Evolutionary conservation across 2,329 filamentous ascomycete species (phyloP).

Genomic region (Colletotrichum siamense): DNA sequence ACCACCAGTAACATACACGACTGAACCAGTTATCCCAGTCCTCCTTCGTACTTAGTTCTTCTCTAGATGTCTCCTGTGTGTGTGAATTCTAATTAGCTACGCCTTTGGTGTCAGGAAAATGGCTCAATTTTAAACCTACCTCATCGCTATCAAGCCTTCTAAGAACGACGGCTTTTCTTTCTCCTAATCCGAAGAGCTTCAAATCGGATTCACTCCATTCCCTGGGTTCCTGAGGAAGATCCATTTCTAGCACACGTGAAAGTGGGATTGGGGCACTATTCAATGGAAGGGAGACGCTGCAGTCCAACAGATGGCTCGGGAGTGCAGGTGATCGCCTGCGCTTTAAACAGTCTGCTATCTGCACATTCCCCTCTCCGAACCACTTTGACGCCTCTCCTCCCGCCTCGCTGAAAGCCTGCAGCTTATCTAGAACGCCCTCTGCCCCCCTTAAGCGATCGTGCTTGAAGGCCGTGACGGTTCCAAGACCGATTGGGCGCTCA

Average conservation of each 20-base stretch:
- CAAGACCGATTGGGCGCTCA: not conserved
- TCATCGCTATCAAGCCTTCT: not conserved
- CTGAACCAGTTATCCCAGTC: slow-evolving; percentile 3
- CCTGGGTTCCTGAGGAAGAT: not conserved
- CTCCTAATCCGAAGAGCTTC: not conserved
- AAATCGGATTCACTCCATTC: not conserved
- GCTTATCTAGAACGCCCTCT: not conserved
- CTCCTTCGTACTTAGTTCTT: not conserved
- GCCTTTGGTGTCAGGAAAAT: not conserved
- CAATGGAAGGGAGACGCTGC: too few relatives aligned
- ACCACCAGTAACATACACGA: not conserved
- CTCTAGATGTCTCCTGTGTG: not conserved
- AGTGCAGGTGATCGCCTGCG: not conserved
- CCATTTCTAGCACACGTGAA: not conserved
- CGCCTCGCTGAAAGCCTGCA: not conserved
- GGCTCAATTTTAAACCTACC: not conserved
- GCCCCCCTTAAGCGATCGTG: not conserved
- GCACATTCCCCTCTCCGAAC: not conserved
- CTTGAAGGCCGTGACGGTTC: not conserved
- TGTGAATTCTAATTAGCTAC: rapidly evolving
- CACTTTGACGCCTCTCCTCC: not conserved
- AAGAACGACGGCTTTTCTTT: not conserved
- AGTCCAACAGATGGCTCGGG: not conserved
- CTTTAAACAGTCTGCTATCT: not conserved
- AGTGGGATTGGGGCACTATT: not conserved